Evolutionary conservation across 116 monocot species (phyloP).

Genomic region (Zostera marina): DNA sequence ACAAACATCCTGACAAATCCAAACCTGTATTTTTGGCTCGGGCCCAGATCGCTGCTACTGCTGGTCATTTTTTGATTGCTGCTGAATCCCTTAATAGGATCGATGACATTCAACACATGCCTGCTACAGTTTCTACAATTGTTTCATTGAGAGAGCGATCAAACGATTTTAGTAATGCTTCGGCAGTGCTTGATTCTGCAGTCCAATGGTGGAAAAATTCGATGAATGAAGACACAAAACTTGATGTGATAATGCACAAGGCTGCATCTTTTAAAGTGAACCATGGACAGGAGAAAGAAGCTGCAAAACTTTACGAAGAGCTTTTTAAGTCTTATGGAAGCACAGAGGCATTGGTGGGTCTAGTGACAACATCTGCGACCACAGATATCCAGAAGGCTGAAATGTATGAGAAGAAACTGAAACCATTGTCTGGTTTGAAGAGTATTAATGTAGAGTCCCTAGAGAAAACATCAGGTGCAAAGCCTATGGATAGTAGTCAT

Average conservation of each 20-base stretch:
- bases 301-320: slow-evolving; percentile 59
- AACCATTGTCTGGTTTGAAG: slow-evolving; percentile 49
- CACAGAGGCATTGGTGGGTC: slow-evolving; percentile 57
- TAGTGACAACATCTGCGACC: slow-evolving; percentile 45
- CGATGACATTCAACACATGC: slow-evolving; percentile 62
- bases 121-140: slow-evolving; percentile 69
- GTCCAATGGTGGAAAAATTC: slow-evolving; percentile 76
- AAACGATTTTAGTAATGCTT: slow-evolving; percentile 36
- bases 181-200: slow-evolving; percentile 44
- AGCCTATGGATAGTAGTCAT: slow-evolving; percentile 29
- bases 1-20: slow-evolving; percentile 45
- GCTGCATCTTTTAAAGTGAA: slow-evolving; percentile 75
- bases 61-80: slow-evolving; percentile 45
- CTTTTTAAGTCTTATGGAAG: slow-evolving; percentile 41
- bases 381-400: slow-evolving; percentile 71
- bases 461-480: slow-evolving; percentile 77
- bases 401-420: slow-evolving; percentile 55
- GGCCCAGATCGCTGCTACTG: slow-evolving; percentile 81
- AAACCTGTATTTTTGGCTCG: slow-evolving; percentile 50
- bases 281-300: slow-evolving; percentile 58
- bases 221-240: slow-evolving; percentile 55
- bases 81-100: slow-evolving; percentile 66
- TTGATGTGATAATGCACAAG: slow-evolving; percentile 50
- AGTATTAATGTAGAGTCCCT: slow-evolving; percentile 48
- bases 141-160: slow-evolving; percentile 49